Evolutionary conservation across 805 yeast species (phyloP), one percentile per base, ranked within the genome.

Genomic region (Maudiozyma saulgeensis): DNA sequence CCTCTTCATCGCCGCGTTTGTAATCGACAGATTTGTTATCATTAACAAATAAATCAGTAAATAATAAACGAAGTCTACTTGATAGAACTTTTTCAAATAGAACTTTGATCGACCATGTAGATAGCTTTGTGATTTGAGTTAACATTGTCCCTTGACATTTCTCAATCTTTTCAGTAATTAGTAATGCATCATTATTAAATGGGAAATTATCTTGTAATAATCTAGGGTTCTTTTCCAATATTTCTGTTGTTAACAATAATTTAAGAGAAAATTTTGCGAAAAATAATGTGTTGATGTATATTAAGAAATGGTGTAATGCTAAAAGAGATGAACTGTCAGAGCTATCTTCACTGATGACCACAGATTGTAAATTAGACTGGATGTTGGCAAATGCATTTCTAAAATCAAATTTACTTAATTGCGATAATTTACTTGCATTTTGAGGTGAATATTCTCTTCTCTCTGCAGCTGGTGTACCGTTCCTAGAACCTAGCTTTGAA

Each of bases 271-370:
- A 73, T 21, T 77, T 74, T 23, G 85, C 81, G 41, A 82, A 68
- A 11, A 83, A 79, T 4, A 89, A 70, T 1, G 95, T 82, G 65
- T 91, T 90, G 51, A 89, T 69, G 51, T 83, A 78, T 1, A 86
- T 69, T 40, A 88, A 68, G 60, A 80, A 89, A 15, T 77, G 78
- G 32, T 79, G 74, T 15, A 86, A 63, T 50, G 78, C 74, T 4
- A 66, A 46, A 6, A 65, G 58, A 7, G 62, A 45, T 37, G 56
- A 56, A 40, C 60, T 61, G 43, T 57, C 63, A 3, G 56, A 56
- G 9, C 50, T 51, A 21, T 63, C 67, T 31, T 62, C 66, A 43
- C 60, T 64, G 2, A 60, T 58, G 4, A 63, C 64, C 5, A 61
- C 68, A 23, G 67, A 59, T 44, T 63, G 67, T 38, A 63, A 43